Percentiles rank a stretch among this genome's conserved stretches.
Evolutionary conservation across 148 eudicot genomes (phyloP).

Genomic region (Dianthus caryophyllus): DNA sequence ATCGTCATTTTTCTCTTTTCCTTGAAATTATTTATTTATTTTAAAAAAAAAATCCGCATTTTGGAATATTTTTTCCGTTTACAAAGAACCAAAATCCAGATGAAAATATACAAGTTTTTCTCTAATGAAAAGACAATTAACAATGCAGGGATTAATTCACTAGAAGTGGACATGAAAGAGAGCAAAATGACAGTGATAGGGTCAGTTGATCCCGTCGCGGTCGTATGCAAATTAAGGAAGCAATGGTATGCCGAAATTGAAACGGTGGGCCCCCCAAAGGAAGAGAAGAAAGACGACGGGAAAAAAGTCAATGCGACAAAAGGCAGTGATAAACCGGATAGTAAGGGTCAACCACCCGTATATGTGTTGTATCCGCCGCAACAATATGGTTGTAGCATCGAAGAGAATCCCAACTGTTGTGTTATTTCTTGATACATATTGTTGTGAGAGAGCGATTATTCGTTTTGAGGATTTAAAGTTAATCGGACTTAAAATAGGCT

Average conservation of each 20-base stretch:
- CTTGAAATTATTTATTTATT: too few relatives aligned
- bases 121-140: not conserved
- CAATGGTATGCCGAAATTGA: conserved; percentile 38
- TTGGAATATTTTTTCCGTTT: not conserved
- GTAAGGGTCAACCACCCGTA: conserved; percentile 26
- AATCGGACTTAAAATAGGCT: not conserved
- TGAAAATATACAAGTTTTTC: not conserved
- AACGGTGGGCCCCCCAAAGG: conserved; percentile 61
- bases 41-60: not conserved
- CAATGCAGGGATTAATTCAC: conserved; percentile 53
- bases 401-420: conserved; percentile 60
- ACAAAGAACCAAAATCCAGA: not conserved
- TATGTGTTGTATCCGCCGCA: not conserved
- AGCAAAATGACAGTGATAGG: conserved; percentile 57
- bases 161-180: conserved; percentile 55
- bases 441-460: not conserved
- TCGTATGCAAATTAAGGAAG: conserved; percentile 48
- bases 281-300: conserved; percentile 38
- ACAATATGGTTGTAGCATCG: conserved; percentile 24
- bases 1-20: too few relatives aligned
- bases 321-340: not conserved
- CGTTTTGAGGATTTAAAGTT: not conserved
- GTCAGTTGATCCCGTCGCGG: conserved; percentile 46
- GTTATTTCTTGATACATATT: conserved; percentile 33
- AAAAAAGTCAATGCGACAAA: conserved; percentile 5